A percentile compares a stretch with the other conserved stretches of the same genome.
These are phyloP conservation scores for Knoxia roxburghii DNA, from an alignment of 257 asterid genomes.

Conservation along the genomic window DNA sequence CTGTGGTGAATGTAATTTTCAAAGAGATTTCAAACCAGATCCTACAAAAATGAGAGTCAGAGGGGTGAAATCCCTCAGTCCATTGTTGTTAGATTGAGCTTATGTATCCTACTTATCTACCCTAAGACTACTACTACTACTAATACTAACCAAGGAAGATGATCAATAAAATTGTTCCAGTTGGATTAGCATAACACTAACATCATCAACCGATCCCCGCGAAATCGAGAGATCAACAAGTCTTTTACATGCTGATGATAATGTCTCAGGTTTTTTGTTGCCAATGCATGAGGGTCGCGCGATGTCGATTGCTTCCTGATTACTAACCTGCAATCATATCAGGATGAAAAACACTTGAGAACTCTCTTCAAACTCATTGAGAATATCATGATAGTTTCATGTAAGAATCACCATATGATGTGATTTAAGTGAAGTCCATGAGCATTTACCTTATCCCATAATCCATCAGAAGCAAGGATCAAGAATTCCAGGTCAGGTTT, in stretches of 20 bases:
- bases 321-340: constrained; percentile 47
- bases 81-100: constrained; percentile 11
- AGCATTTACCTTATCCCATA: constrained; percentile 78
- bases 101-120: neutral
- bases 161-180: constrained; percentile 24
- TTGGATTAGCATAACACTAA: constrained; percentile 61
- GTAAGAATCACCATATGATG: neutral
- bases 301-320: constrained; percentile 76
- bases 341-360: neutral
- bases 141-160: neutral
- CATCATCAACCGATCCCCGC: constrained; percentile 73
- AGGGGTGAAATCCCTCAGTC: neutral
- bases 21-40: no score
- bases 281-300: constrained; percentile 42
- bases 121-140: no score
- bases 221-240: constrained; percentile 64
- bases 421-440: neutral
- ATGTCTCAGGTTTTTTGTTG: constrained; percentile 29
- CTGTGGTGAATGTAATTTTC: no score
- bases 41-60: neutral
- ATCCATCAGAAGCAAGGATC: constrained; percentile 86
- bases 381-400: neutral
- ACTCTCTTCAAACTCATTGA: neutral
- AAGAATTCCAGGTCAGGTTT: constrained; percentile 65
- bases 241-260: constrained; percentile 60